Base-by-base conservation (phyloP, 768 basidiomycete genomes). In the Trametes gibbosa region DNA sequence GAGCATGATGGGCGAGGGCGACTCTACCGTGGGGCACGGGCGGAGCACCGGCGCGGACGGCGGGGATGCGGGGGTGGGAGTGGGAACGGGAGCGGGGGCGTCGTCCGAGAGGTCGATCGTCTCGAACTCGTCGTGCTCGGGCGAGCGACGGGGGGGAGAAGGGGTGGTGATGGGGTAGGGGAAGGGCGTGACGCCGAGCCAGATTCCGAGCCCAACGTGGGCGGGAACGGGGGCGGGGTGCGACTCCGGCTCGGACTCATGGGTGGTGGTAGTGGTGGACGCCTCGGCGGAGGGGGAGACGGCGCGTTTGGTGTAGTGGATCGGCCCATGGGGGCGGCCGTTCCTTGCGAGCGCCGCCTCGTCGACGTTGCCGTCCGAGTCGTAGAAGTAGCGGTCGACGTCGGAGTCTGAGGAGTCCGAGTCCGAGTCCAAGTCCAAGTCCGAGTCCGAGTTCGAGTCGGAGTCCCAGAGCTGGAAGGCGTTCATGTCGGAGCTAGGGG, bases 1-100 rank as follows among this genome's bases (percentile, higher is more conserved):
- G 29, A 58, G 50, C 9, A 45, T 14, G 50, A 58, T 58, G 14
- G 56, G 56, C 56, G 56, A 58, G n/a, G 56, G 55, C n/a, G 55
- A 49, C 13, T 34, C 55, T 40, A 5, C 55, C 37, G 35, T n/a
- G 5, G 8, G 23, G 29, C 49, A 46, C 3, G 55, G 55, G 47
- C 47, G 55, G 37, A 42, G 27, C 10, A 27, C 29, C 3, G 52
- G 58, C 21, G 52, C 40, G 27, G 47, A 35, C 19, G 51, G 51
- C n/a, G n/a, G 29, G n/a, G 47, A 24, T 25, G n/a, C 19, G 34
- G 2, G 3, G 1, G 32, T 12, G 35, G 35, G 17, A 25, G 47
- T 6, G 37, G 46, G 16, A 1, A 37, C 5, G 35, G 35, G 17
- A 25, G 47, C 13, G 37, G 46, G 16, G 3, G 46, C 37, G 37